phyloP scores from a whole-genome alignment of 2,329 filamentous ascomycete species.

The Intubia oerlemansii region DNA sequence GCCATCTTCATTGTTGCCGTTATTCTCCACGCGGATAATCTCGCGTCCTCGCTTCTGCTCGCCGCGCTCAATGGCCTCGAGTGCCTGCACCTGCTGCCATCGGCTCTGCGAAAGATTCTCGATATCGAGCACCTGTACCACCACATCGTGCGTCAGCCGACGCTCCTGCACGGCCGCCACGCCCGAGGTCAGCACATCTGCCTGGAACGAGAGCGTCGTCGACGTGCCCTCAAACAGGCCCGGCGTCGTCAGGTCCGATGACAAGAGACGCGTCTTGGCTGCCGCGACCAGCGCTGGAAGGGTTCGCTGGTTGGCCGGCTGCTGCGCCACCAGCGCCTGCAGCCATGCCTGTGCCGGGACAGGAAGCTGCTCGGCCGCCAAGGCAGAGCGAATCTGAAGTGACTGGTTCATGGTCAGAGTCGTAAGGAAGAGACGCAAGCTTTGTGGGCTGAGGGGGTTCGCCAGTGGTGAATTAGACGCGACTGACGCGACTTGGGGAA shows the following conservation, averaged over 20 bases:
- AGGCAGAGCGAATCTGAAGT: slow-evolving; percentile 28
- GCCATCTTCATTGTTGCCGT: slow-evolving; percentile 15
- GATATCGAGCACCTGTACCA: slow-evolving; percentile 69
- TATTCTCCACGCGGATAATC: slow-evolving; percentile 44
- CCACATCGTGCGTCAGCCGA: slow-evolving; percentile 36
- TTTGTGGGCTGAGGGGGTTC: no score
- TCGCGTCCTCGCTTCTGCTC: slow-evolving; percentile 59
- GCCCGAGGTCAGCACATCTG: slow-evolving; percentile 3
- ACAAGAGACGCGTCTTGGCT: slow-evolving; percentile 58
- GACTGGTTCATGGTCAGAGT: slow-evolving; percentile 18
- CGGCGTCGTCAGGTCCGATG: slow-evolving; percentile 50
- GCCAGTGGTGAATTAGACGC: no score
- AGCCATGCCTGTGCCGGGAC: slow-evolving; percentile 37
- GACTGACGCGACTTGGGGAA: no score
- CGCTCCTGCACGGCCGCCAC: slow-evolving; percentile 28
- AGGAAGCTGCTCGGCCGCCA: slow-evolving; percentile 32
- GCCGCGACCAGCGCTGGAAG: slow-evolving; percentile 56
- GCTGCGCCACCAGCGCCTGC: slow-evolving; percentile 31
- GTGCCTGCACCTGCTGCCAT: slow-evolving; percentile 73
- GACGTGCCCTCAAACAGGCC: slow-evolving; percentile 22
- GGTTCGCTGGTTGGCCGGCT: slow-evolving; percentile 15
- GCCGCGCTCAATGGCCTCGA: slow-evolving; percentile 52
- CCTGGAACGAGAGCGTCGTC: slow-evolving; percentile 31
- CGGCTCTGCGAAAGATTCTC: slow-evolving; percentile 62
- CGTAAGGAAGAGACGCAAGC: no score